Base-by-base conservation (phyloP, 768 basidiomycete species). In the Mycena filopes region DNA sequence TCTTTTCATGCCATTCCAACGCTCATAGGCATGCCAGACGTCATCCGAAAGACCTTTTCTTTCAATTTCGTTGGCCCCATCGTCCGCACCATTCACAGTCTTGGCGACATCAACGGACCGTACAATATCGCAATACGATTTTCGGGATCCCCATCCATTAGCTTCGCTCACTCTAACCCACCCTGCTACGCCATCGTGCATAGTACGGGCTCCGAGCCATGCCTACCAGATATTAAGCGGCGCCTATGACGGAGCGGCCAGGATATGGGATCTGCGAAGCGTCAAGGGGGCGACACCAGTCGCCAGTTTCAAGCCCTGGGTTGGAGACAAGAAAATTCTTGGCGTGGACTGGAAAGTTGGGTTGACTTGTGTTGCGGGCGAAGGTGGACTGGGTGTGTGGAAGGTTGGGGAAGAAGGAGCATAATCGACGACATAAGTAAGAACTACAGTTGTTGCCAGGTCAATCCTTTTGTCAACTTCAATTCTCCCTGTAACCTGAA, bases 261-360 rank as follows among this genome's bases (percentile, higher is more conserved):
- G 92, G 6, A 73, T 95, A 4, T 95, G 92, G 92, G 93, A 95
- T 73, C 72, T 93, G 26, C 83, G 92, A 5, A 94, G 90, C 69
- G 81, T 83, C 18, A 88, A 89, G 69, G 80, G 82, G 16, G 86
- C 91, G 1, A 80, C 68, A 4, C 68, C 64, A 29, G 68, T 94
- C 47, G 82, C 89, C 23, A 87, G 80, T 63, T 89, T 94, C 72
- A 84, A 83, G 49, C 83, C 81, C 2, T 89, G 86, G 85, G 84
- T 87, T 9, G 83, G 83, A 4, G 70, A 72, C 8, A 80, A 83
- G 72, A 91, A 91, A 71, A 82, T 92, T 1, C 69, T 92, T 61
- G 78, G 81, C 59, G 79, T 88, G 25, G 87, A 89, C 72, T 88
- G 87, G 89, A 81, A 72, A 21, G 72, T 13, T 4, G 63, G 78